Evolutionary conservation across 1,139 yeast genomes (phyloP), one percentile per base, ranked within the genome.

Genomic region (Pichiaceae sp.): DNA sequence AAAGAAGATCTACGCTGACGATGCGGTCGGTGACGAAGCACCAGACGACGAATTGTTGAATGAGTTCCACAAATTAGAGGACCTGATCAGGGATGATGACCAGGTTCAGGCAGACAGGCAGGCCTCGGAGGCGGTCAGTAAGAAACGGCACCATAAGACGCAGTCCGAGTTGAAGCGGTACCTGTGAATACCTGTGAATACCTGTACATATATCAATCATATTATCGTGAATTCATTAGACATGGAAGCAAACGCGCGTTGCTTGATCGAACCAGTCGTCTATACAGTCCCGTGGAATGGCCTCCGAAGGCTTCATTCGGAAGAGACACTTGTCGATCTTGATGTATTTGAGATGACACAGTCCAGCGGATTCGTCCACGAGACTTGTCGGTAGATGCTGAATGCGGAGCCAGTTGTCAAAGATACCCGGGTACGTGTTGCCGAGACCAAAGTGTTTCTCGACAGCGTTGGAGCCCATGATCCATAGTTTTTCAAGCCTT

Each of bases 361-460:
- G 14, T 15, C 53, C 46, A 38, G 66, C 64, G 1, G 35, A 31
- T 3, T 34, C 33, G 3, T 42, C 42, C 12, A 52, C 36, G 24
- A 53, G 41, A 8, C 38, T 26, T 21, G 37, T 37, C 3, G 58
- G 59, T 9, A 73, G 68, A 46, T 72, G 77, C 44, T 72, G 77
- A 1, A 74, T 74, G 40, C 72, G 64, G 42, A 64, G 62, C 80
- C 81, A 75, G 39, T 70, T 72, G 49, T 75, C 80, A 45, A 66
- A 66, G 2, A 75, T 60, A 2, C 73, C 72, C 3, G 77, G 77
- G 48, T 73, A 74, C 3, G 63, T 59, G 57, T 68, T 70, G 14
- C 72, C 77, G 19, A 71, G 52, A 0, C 79, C 81, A 59, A 74
- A 62, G 49, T 73, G 75, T 4, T 70, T 62, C 1, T 77, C 78